Evolutionary conservation across 2,329 filamentous ascomycete genomes (phyloP), one percentile per base, ranked within the genome.

Genomic region (Neonectria hederae): DNA sequence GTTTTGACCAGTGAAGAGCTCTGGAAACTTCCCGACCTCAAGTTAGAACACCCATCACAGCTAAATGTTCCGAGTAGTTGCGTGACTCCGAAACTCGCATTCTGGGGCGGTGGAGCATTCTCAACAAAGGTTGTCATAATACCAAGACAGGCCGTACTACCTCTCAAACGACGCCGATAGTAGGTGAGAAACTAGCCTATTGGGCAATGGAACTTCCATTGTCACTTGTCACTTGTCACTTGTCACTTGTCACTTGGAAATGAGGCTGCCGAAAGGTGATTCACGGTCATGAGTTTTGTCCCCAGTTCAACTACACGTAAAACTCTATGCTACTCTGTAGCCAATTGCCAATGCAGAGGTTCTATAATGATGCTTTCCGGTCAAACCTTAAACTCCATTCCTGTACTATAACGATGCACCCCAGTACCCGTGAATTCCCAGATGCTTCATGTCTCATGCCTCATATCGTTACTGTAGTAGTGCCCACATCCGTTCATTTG

Each of bases 401-500:
- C 32, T 24, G 6, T 48, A 28, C 46, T 52, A 6, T 61, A 43
- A 54, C 61, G 48, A 51, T 49, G 24, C 42, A 46, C 42, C 13
- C 26, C 13, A 43, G 53, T 45, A 24, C 56, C 21, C 40, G 22
- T 17, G 42, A 45, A 51, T 40, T 42, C 55, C 32, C 35, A 53
- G 54, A 66, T 61, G 30, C 65, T 73, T 69, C 71, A 65, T 74
- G 28, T 62, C 71, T 70, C 71, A 55, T 74, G 60, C 63, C 63
- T 70, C 71, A 60, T 71, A 26, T 59, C 46, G 42, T 52, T 48
- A 19, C 42, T 57, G 24, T n/a, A 45, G 32, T 35, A 30, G 54
- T 40, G n/a, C 35, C 17, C 24, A 48, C 54, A 43, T 13, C 30
- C 21, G 26, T 11, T 77, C 70, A 86, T 72, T 86, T 86, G 56